Evolutionary conservation across 2,329 filamentous ascomycete genomes (phyloP).

Genomic region (Alternaria gaisen): DNA sequence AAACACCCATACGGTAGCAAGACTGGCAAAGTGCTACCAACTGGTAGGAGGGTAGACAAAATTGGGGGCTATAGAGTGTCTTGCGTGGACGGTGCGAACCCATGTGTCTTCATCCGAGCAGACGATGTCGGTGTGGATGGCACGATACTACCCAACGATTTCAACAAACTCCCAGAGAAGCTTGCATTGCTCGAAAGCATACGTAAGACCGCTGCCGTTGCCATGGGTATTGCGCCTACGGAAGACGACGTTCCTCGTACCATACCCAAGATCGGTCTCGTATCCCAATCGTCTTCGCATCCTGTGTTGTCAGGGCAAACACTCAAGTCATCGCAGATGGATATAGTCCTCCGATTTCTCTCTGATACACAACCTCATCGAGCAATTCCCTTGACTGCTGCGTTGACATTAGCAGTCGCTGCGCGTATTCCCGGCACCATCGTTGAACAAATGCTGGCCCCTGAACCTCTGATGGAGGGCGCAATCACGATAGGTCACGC

Average conservation of each 20-base stretch:
- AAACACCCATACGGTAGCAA: constrained; percentile 69
- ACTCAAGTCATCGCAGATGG: constrained; percentile 43
- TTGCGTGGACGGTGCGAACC: constrained; percentile 71
- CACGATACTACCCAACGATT: constrained; percentile 62
- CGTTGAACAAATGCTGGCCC: constrained; percentile 43
- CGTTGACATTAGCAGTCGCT: constrained; percentile 54
- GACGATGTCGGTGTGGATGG: constrained; percentile 61
- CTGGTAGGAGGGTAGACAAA: constrained; percentile 63
- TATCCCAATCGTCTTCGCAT: constrained; percentile 55
- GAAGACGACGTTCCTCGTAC: constrained; percentile 60
- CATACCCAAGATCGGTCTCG: constrained; percentile 71
- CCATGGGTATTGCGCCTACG: constrained; percentile 67
- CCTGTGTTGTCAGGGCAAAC: constrained; percentile 51
- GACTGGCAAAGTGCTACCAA: constrained; percentile 69
- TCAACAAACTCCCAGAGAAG: constrained; percentile 60
- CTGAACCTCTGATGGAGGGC: constrained; percentile 35
- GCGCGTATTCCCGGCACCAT: constrained; percentile 49
- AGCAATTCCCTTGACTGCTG: constrained; percentile 55
- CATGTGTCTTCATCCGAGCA: constrained; percentile 68
- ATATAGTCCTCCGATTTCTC: constrained; percentile 56
- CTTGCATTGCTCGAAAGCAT: constrained; percentile 66
- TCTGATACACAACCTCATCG: constrained; percentile 57
- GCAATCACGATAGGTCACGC: constrained; percentile 53
- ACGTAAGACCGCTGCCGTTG: constrained; percentile 64
- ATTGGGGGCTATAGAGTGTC: constrained; percentile 63